phyloP scores from a whole-genome alignment of 1,284 basidiomycete genomes.

The Leccinum fallax region DNA sequence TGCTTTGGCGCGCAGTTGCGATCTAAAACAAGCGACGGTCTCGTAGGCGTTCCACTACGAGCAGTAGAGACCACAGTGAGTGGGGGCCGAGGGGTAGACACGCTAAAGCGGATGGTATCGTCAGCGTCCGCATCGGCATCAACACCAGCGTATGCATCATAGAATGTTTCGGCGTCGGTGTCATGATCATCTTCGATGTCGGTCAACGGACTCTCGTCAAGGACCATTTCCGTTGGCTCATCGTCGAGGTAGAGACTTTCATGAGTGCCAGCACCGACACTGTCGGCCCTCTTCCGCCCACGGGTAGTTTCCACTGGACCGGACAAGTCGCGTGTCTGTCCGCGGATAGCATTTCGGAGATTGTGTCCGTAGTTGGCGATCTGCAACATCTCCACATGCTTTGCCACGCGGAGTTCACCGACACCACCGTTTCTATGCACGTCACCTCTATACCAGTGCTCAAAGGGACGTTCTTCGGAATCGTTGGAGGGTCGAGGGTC shows the following conservation, averaged over 20 bases:
- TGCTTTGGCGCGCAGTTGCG: slow-evolving; percentile 40
- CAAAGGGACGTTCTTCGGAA: slow-evolving; percentile 75
- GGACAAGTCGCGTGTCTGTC: slow-evolving; percentile 25
- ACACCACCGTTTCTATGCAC: slow-evolving; percentile 79
- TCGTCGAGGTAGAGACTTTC: slow-evolving; percentile 72
- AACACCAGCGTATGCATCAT: slow-evolving; percentile 26
- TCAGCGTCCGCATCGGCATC: slow-evolving; percentile 19
- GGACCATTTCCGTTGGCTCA: slow-evolving; percentile 52
- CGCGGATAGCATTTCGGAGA: slow-evolving; percentile 26
- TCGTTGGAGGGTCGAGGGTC: slow-evolving; percentile 60
- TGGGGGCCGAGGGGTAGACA: slow-evolving; percentile 8
- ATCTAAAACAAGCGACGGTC: slow-evolving; percentile 6
- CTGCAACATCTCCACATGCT: slow-evolving; percentile 75
- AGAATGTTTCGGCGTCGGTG: slow-evolving; percentile 30
- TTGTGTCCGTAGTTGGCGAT: slow-evolving; percentile 78
- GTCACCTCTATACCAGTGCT: slow-evolving; percentile 84
- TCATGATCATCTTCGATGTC: slow-evolving; percentile 59
- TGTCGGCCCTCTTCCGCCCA: slow-evolving; percentile 58
- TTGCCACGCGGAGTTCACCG: slow-evolving; percentile 70
- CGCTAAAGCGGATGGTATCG: slow-evolving; percentile 18
- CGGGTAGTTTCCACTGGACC: slow-evolving; percentile 30
- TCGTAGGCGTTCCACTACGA: slow-evolving; percentile 33
- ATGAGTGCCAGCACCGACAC: slow-evolving; percentile 50
- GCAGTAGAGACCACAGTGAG: slow-evolving; percentile 11
- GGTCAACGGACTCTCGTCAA: slow-evolving; percentile 71